Percentiles rank a stretch among this genome's conserved stretches.
Evolutionary conservation across 352 stramenopile species (phyloP).

Genomic region (Phytopythium boreale): DNA sequence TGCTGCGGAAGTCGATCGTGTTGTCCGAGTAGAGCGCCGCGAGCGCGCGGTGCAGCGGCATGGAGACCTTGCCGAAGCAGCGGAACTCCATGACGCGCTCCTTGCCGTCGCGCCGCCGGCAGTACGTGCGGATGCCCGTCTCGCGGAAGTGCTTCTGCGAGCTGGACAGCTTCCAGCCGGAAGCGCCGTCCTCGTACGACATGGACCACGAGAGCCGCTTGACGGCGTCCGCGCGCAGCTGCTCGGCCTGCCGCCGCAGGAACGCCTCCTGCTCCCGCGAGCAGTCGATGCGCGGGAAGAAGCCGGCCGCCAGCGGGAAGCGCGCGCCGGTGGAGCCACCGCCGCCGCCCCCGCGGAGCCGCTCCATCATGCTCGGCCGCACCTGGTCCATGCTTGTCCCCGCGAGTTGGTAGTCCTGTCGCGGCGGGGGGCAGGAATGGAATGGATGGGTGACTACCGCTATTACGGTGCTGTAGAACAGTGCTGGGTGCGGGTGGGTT

Average conservation of each 20-base stretch:
- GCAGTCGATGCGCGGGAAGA: constrained; percentile 38
- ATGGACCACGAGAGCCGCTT: constrained; percentile 51
- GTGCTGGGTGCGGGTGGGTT: not conserved
- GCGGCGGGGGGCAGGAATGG: not conserved
- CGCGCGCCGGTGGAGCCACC: constrained; percentile 10
- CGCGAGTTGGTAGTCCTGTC: not conserved
- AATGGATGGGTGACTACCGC: constrained; percentile 3
- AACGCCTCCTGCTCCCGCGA: constrained; percentile 37
- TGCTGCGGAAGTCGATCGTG: constrained; percentile 54
- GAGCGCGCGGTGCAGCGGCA: constrained; percentile 47
- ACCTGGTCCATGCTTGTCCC: constrained; percentile 8
- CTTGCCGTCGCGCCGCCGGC: constrained; percentile 29
- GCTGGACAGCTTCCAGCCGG: constrained; percentile 68
- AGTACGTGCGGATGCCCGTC: constrained; percentile 62
- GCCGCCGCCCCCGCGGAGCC: constrained; percentile 16
- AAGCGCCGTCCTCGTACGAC: constrained; percentile 51
- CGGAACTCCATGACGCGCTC: constrained; percentile 54
- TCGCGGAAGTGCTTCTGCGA: constrained; percentile 67
- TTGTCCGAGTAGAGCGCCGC: constrained; percentile 58
- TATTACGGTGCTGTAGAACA: too few relatives aligned
- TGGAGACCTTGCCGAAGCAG: constrained; percentile 53
- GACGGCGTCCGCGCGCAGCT: constrained; percentile 35
- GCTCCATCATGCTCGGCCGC: constrained; percentile 37
- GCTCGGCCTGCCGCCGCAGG: constrained; percentile 28
- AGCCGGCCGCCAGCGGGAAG: constrained; percentile 43